These are phyloP conservation scores for Penicillium fuscoglaucum DNA, from an alignment of 2,329 filamentous ascomycete genomes.

Conservation along the genomic window DNA sequence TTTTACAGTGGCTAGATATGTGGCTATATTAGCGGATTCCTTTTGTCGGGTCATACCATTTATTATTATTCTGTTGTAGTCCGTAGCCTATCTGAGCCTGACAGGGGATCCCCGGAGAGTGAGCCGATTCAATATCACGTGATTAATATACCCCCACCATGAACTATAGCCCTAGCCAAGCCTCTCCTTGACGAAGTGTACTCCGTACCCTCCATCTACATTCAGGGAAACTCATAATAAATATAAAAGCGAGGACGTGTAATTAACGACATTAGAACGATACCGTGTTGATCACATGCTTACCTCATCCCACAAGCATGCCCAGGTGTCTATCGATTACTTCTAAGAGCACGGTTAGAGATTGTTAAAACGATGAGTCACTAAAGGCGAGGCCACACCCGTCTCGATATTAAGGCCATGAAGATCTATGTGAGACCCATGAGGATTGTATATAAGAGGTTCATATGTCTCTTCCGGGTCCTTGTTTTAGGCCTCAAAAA, in stretches of 20 bases:
- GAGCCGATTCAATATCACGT: neutral
- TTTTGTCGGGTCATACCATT: neutral
- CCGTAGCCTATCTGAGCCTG: neutral
- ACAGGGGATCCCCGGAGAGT: neutral
- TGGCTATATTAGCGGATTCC: neutral
- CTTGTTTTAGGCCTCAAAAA: neutral
- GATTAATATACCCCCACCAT: neutral
- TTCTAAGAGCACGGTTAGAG: neutral
- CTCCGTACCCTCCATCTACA: neutral
- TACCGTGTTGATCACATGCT: neutral
- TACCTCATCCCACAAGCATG: neutral
- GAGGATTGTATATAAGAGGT: neutral
- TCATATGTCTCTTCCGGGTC: neutral
- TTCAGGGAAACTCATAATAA: neutral
- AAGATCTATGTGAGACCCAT: neutral
- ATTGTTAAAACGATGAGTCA: neutral
- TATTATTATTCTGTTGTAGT: neutral
- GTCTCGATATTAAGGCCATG: neutral
- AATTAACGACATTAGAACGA: neutral
- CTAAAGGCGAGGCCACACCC: neutral
- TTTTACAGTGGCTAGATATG: neutral
- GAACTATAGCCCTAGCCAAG: constrained; percentile 1
- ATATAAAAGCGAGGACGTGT: neutral
- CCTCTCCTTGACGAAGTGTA: neutral
- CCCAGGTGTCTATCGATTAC: neutral